These are phyloP conservation scores for Ammopiptanthus mongolicus DNA, from an alignment of 306 rosid species.

Conservation along the genomic window DNA sequence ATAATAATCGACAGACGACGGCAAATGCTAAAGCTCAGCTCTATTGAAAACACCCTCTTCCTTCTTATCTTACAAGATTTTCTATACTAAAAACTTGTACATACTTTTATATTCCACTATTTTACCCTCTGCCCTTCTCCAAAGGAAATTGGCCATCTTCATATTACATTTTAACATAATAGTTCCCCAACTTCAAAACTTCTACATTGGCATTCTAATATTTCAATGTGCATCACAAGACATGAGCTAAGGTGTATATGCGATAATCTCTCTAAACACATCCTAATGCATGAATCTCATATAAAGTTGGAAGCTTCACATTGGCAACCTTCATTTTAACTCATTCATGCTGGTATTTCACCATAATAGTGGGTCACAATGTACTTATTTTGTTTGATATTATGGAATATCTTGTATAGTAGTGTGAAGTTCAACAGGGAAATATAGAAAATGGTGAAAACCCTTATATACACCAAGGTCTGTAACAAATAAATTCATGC, in stretches of 20 bases:
- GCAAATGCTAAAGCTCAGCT: background rate
- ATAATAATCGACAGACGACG: background rate
- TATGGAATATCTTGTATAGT: background rate
- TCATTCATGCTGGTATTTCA: background rate
- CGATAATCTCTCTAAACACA: background rate
- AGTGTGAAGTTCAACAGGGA: background rate
- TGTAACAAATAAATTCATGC: background rate
- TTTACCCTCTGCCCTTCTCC: background rate
- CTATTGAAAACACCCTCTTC: background rate
- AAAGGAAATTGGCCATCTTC: background rate
- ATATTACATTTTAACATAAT: background rate
- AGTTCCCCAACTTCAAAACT: background rate
- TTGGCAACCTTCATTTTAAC: slow-evolving; percentile 6
- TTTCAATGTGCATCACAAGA: background rate
- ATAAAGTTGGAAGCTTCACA: background rate
- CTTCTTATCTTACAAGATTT: background rate
- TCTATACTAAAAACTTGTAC: background rate
- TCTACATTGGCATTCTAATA: background rate
- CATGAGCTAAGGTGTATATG: background rate
- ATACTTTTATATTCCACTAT: background rate
- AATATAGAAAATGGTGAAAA: background rate
- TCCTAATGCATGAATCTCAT: background rate
- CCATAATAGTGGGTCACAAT: background rate
- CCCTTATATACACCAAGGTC: slow-evolving; percentile 1
- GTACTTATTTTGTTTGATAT: background rate